Conservation (phyloP, 1,284 basidiomycete species). For the Malassezia furfur region DNA sequence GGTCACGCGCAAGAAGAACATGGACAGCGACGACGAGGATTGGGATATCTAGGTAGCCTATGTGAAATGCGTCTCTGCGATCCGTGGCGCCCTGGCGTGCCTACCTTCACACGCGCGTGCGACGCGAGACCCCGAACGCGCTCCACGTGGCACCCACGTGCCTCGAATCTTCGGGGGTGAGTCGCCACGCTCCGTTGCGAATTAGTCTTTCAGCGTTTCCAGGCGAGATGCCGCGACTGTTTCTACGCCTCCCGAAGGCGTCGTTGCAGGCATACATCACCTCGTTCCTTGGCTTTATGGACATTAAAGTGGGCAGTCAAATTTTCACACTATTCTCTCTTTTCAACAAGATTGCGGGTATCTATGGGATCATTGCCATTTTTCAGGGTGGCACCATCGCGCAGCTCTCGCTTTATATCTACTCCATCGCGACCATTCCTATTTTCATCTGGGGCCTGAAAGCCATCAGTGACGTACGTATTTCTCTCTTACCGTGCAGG, state of each 20-base stretch:
- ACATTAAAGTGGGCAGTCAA: conserved; percentile 44
- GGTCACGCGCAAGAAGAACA: conserved; percentile 14
- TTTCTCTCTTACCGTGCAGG: conserved; percentile 44
- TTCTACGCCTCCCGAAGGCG: conserved; percentile 30
- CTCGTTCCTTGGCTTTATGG: conserved; percentile 43
- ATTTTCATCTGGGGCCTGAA: conserved; percentile 78
- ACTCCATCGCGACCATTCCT: conserved; percentile 73
- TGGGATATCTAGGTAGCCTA: conserved; percentile 13
- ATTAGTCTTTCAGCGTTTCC: background rate
- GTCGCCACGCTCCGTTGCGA: no score
- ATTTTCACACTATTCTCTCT: conserved; percentile 51
- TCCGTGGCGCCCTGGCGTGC: no score
- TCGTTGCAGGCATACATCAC: conserved; percentile 33
- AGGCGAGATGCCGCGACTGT: conserved; percentile 29
- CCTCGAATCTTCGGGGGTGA: no score
- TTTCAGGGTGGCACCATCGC: conserved; percentile 76
- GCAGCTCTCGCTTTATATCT: conserved; percentile 72
- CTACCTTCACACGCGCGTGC: no score
- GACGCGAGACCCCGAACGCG: no score
- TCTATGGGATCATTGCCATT: conserved; percentile 88
- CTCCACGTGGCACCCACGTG: no score
- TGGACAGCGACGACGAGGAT: conserved; percentile 16
- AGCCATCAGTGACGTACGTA: conserved; percentile 59
- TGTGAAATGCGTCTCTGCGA: no score
- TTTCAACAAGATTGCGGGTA: conserved; percentile 93